A percentile compares a stretch with the other conserved stretches of the same genome.
Conservation (phyloP, 768 basidiomycete genomes). For the Gymnopilus junonius region DNA sequence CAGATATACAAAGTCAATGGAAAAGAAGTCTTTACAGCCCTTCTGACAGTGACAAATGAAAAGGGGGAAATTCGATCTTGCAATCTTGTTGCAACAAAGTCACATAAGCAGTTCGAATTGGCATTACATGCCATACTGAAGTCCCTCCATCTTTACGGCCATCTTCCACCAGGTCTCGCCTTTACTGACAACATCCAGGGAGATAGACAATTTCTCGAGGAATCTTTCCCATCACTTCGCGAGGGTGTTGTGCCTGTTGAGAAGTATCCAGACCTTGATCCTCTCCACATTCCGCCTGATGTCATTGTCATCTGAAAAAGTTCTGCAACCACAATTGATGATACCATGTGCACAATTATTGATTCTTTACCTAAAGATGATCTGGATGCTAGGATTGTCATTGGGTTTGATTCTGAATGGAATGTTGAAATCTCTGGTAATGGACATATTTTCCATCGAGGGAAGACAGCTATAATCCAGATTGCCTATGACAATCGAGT, state of each 20-base stretch:
- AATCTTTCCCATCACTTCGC: constrained; percentile 24
- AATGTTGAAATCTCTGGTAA: constrained; percentile 14
- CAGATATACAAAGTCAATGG: constrained; percentile 31
- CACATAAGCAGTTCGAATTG: constrained; percentile 28
- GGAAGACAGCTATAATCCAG: constrained; percentile 18
- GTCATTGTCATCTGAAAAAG: constrained; percentile 1
- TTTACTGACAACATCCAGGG: constrained; percentile 22
- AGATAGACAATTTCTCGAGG: constrained; percentile 24
- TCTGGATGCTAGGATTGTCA: not conserved
- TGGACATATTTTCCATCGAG: not conserved
- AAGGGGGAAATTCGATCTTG: constrained; percentile 22
- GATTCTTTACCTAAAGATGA: not conserved
- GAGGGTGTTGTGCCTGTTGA: constrained; percentile 28
- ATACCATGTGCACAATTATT: not conserved
- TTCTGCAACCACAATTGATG: not conserved
- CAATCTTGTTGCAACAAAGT: constrained; percentile 32
- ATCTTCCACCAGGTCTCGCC: constrained; percentile 7
- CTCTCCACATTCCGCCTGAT: constrained; percentile 9
- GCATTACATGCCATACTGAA: constrained; percentile 18
- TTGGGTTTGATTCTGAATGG: constrained; percentile 25
- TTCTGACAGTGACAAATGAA: constrained; percentile 32
- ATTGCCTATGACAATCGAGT: constrained; percentile 17
- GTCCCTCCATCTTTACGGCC: constrained; percentile 20
- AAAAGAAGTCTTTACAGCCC: constrained; percentile 26
- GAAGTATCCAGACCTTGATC: constrained; percentile 24